A percentile compares a stretch with the other conserved stretches of the same genome.
phyloP scores from a whole-genome alignment of 2,329 filamentous ascomycete species.

The Metarhizium rileyi region DNA sequence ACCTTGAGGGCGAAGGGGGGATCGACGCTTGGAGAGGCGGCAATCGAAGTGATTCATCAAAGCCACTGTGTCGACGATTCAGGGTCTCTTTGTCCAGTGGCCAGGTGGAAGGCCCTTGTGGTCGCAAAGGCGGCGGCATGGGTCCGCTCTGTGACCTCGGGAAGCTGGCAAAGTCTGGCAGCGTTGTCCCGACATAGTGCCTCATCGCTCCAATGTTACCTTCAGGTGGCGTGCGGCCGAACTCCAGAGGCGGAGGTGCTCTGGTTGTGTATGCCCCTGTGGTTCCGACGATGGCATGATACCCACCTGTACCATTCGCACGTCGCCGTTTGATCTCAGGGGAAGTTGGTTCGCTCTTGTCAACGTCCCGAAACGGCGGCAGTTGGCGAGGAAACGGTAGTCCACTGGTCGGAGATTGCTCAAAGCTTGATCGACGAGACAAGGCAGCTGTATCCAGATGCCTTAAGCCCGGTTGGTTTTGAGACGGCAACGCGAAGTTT shows the following conservation, averaged over 20 bases:
- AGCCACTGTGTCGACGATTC: slow-evolving; percentile 34
- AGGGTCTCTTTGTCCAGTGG: slow-evolving; percentile 18
- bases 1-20: slow-evolving; percentile 20
- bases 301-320: slow-evolving; percentile 34
- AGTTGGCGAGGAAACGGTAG: slow-evolving; percentile 15
- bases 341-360: slow-evolving; percentile 30
- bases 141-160: slow-evolving; percentile 27
- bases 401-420: slow-evolving; percentile 15
- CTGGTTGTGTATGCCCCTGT: slow-evolving; percentile 7
- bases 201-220: slow-evolving; percentile 11
- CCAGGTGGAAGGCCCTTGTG: slow-evolving; percentile 22
- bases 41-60: slow-evolving; percentile 43
- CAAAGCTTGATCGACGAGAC: slow-evolving; percentile 18
- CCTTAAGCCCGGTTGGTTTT: slow-evolving; percentile 11
- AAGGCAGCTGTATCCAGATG: slow-evolving; percentile 15
- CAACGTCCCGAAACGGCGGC: slow-evolving; percentile 16
- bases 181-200: slow-evolving; percentile 15
- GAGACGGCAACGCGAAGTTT: slow-evolving; percentile 13
- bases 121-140: slow-evolving; percentile 47
- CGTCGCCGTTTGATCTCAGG: slow-evolving; percentile 55
- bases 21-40: slow-evolving; percentile 41
- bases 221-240: slow-evolving; percentile 14
- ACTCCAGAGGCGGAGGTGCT: slow-evolving; percentile 6
- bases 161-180: slow-evolving; percentile 20
- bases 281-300: slow-evolving; percentile 17